A percentile compares a stretch with the other conserved stretches of the same genome.
Evolutionary conservation across 1,139 yeast genomes (phyloP).

Genomic region (Yamadazyma songkhlaensis): DNA sequence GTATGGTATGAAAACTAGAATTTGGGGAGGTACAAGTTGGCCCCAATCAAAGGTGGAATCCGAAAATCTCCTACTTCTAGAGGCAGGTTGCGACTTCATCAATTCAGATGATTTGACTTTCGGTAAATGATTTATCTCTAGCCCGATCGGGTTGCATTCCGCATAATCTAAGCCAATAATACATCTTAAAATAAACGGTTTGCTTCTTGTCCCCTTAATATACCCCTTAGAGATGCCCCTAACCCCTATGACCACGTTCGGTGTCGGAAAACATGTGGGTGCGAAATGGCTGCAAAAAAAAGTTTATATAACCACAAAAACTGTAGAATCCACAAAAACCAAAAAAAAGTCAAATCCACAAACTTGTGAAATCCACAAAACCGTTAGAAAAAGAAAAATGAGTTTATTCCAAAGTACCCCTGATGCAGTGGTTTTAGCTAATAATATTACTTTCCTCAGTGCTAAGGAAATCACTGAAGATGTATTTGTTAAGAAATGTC

Average conservation of each 20-base stretch:
- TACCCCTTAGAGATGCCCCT: too few relatives aligned
- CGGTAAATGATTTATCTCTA: not conserved
- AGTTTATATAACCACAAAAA: constrained; percentile 2
- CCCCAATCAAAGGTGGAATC: constrained; percentile 28
- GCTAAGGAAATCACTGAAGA: constrained; percentile 45
- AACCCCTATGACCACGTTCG: too few relatives aligned
- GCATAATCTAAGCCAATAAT: too few relatives aligned
- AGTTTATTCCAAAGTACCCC: constrained; percentile 2
- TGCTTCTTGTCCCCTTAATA: too few relatives aligned
- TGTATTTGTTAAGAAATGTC: constrained; percentile 50
- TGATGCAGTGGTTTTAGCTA: constrained; percentile 5
- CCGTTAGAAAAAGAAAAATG: constrained; percentile 1
- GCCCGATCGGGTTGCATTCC: too few relatives aligned
- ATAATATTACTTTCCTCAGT: constrained; percentile 7
- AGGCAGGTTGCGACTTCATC: constrained; percentile 35
- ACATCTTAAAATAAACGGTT: too few relatives aligned
- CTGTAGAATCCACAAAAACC: not conserved
- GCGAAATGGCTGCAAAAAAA: constrained; percentile 1
- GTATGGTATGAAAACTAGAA: constrained; percentile 35
- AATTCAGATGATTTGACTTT: constrained; percentile 35
- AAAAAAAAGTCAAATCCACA: too few relatives aligned
- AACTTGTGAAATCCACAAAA: constrained; percentile 3
- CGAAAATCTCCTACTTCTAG: constrained; percentile 27
- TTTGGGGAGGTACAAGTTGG: constrained; percentile 47
- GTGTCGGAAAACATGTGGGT: not conserved